Evolutionary conservation across 2,329 filamentous ascomycete genomes (phyloP).

Genomic region (Phaeomoniella chlamydospora): DNA sequence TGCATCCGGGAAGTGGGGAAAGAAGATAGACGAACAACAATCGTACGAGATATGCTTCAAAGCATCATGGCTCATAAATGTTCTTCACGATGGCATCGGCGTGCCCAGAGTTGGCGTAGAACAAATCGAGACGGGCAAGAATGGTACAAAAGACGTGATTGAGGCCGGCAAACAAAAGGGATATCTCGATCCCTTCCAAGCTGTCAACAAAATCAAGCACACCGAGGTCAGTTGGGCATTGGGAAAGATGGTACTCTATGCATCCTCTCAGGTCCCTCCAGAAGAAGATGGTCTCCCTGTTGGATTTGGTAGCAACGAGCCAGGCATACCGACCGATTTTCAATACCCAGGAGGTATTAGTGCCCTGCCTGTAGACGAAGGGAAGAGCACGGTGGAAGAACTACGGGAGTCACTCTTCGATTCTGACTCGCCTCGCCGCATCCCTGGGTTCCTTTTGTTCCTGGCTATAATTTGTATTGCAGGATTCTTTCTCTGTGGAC

Average conservation of each 20-base stretch:
- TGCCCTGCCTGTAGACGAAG: conserved; percentile 5
- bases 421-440: conserved; percentile 50
- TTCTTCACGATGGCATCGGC: conserved; percentile 90
- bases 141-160: conserved; percentile 57
- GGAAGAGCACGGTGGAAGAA: conserved; percentile 29
- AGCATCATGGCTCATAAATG: conserved; percentile 92
- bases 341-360: conserved; percentile 47
- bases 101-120: conserved; percentile 77
- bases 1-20: conserved; percentile 52
- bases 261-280: conserved; percentile 71
- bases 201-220: conserved; percentile 80
- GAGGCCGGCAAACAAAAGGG: conserved; percentile 58
- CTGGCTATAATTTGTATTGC: conserved; percentile 56
- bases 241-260: conserved; percentile 91
- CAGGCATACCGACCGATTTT: conserved; percentile 58
- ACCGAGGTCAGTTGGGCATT: conserved; percentile 95
- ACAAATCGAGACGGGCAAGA: conserved; percentile 30
- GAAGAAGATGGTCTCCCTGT: conserved; percentile 54
- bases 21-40: conserved; percentile 57
- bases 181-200: conserved; percentile 75
- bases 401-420: conserved; percentile 51
- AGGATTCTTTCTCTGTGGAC: conserved; percentile 61
- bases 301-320: conserved; percentile 80
- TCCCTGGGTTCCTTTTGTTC: conserved; percentile 65
- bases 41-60: conserved; percentile 93